Evolutionary conservation across 2,329 filamentous ascomycete species (phyloP).

Genomic region (Diaporthe vexans): DNA sequence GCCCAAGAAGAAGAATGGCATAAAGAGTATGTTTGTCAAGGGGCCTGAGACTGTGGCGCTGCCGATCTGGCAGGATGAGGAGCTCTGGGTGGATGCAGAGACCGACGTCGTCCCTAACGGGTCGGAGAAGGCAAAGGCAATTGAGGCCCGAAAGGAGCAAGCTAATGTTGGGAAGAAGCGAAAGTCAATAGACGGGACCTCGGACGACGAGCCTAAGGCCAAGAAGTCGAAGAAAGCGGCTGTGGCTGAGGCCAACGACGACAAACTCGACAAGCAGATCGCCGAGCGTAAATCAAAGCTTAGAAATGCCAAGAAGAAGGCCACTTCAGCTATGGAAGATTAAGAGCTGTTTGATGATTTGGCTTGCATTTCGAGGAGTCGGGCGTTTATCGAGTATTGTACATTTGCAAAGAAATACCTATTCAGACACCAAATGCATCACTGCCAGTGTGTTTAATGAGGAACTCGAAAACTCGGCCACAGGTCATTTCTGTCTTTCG

Average conservation of each 20-base stretch:
- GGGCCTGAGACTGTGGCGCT: slow-evolving; percentile 88
- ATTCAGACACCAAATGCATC: neutral
- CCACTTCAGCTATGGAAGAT: slow-evolving; percentile 65
- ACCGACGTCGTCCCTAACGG: slow-evolving; percentile 77
- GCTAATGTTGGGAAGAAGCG: slow-evolving; percentile 76
- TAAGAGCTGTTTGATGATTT: slow-evolving; percentile 47
- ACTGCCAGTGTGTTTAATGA: neutral
- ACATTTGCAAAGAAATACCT: slow-evolving; percentile 17
- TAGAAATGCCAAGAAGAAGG: slow-evolving; percentile 71
- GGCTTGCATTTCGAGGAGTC: slow-evolving; percentile 41
- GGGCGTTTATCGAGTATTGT: slow-evolving; percentile 30
- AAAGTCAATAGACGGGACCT: slow-evolving; percentile 60
- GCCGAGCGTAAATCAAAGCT: slow-evolving; percentile 70
- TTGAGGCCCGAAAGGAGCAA: slow-evolving; percentile 59
- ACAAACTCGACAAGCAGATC: slow-evolving; percentile 70
- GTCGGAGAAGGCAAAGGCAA: slow-evolving; percentile 62
- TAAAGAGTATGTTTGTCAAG: slow-evolving; percentile 90
- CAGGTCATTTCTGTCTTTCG: neutral
- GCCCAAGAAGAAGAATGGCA: slow-evolving; percentile 88
- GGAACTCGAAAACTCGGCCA: neutral
- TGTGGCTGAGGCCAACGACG: slow-evolving; percentile 62
- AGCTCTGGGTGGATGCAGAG: slow-evolving; percentile 87
- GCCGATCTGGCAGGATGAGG: slow-evolving; percentile 94
- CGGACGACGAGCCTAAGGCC: slow-evolving; percentile 45
- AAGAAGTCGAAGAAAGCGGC: slow-evolving; percentile 46